These are phyloP conservation scores for Claviceps humidiphila DNA, from an alignment of 2,329 filamentous ascomycete genomes.

Conservation along the genomic window DNA sequence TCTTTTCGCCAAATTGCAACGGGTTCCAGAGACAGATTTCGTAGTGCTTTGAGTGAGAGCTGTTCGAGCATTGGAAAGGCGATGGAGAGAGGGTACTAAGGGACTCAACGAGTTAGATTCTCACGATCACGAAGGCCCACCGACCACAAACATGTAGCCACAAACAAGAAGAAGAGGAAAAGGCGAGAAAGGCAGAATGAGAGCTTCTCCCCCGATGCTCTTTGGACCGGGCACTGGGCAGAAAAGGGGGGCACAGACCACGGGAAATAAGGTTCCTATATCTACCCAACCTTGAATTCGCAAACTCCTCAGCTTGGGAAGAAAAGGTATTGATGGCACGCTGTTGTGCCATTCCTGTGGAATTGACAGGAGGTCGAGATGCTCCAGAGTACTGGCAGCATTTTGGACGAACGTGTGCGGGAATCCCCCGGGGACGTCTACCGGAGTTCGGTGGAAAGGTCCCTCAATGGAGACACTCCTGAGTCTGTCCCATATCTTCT, in stretches of 20 bases:
- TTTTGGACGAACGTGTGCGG: too few species aligned
- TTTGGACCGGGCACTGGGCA: too few species aligned
- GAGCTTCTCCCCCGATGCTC: too few species aligned
- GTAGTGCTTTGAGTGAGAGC: too few species aligned
- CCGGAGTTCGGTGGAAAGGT: neutral
- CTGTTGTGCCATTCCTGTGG: constrained; percentile 6
- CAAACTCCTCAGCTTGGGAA: constrained; percentile 18
- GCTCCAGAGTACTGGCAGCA: too few species aligned
- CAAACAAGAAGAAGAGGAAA: too few species aligned
- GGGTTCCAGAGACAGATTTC: too few species aligned
- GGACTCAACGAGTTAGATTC: neutral
- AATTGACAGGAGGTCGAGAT: too few species aligned
- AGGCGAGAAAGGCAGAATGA: too few species aligned
- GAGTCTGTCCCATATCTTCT: constrained; percentile 6
- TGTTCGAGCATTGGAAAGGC: constrained; percentile 7
- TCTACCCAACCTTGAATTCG: constrained; percentile 10
- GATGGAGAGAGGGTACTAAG: constrained; percentile 12
- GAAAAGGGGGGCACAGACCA: constrained; percentile 1
- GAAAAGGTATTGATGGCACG: constrained; percentile 5
- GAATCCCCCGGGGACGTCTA: too few species aligned
- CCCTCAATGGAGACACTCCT: constrained; percentile 6
- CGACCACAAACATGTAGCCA: too few species aligned
- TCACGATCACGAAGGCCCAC: too few species aligned
- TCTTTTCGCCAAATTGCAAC: constrained; percentile 4
- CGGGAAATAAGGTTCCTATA: constrained; percentile 1